Percentiles rank a stretch among this genome's conserved stretches.
These are phyloP conservation scores for Vigna nakashimae DNA, from an alignment of 306 rosid genomes.

Conservation along the genomic window DNA sequence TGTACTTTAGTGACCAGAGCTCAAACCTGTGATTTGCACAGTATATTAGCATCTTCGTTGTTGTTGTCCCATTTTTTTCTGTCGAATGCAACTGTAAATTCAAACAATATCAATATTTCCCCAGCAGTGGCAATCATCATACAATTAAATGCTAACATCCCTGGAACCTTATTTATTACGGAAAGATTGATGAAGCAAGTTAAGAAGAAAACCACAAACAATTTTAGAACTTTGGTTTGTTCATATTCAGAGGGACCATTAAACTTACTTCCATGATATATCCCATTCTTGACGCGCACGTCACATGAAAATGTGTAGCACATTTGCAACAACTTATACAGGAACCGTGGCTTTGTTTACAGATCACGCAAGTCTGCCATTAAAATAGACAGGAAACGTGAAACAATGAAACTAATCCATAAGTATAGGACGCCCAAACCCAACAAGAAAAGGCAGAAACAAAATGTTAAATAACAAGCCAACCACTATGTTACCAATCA, in stretches of 20 bases:
- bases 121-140: constrained; percentile 18
- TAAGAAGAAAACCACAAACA: background rate
- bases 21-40: constrained; percentile 88
- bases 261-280: constrained; percentile 89
- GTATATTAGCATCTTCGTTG: constrained; percentile 67
- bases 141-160: constrained; percentile 11
- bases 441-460: background rate
- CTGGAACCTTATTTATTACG: background rate
- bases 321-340: constrained; percentile 91
- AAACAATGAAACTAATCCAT: constrained; percentile 1
- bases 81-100: constrained; percentile 75
- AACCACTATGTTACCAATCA: background rate
- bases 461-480: constrained; percentile 2
- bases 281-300: constrained; percentile 88
- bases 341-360: constrained; percentile 90
- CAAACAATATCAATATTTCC: constrained; percentile 40
- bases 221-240: constrained; percentile 19
- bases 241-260: constrained; percentile 28
- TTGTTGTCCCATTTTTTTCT: constrained; percentile 75
- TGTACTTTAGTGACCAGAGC: constrained; percentile 22
- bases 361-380: constrained; percentile 80
- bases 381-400: constrained; percentile 39
- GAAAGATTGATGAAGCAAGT: constrained; percentile 29
- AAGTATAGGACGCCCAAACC: background rate
- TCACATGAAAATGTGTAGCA: constrained; percentile 85